These are phyloP conservation scores for Xylaria palmicola DNA, from an alignment of 495 filamentous ascomycete species.

Conservation along the genomic window DNA sequence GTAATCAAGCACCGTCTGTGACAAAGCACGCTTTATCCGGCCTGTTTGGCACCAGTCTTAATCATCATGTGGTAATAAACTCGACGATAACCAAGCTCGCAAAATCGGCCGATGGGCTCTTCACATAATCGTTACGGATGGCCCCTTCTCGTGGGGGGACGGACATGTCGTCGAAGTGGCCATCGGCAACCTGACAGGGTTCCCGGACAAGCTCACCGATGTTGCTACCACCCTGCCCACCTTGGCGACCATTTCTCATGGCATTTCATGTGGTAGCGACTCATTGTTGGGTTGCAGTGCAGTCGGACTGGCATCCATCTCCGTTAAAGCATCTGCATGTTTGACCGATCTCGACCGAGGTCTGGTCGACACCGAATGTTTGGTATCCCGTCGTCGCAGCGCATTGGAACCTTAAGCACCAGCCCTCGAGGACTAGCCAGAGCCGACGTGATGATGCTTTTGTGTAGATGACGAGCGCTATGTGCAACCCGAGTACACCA, in stretches of 20 bases:
- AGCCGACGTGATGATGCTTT: no score
- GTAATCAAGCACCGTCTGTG: constrained; percentile 4
- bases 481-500: no score
- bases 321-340: neutral
- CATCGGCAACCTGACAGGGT: neutral
- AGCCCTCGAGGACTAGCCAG: no score
- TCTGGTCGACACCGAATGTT: no score
- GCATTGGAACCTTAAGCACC: no score
- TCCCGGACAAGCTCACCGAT: neutral
- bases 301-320: neutral
- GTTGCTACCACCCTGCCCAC: no score
- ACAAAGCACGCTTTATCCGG: neutral
- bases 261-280: neutral
- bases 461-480: no score
- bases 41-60: neutral
- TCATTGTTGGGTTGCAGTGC: constrained; percentile 4
- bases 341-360: neutral
- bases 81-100: no score
- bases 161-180: neutral
- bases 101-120: no score
- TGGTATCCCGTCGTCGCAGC: no score
- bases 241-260: neutral
- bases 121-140: neutral
- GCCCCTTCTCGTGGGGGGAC: neutral
- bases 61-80: neutral